Percentiles rank a stretch among this genome's conserved stretches.
phyloP scores from a whole-genome alignment of 2,329 filamentous ascomycete species.

The Zalaria obscura region DNA sequence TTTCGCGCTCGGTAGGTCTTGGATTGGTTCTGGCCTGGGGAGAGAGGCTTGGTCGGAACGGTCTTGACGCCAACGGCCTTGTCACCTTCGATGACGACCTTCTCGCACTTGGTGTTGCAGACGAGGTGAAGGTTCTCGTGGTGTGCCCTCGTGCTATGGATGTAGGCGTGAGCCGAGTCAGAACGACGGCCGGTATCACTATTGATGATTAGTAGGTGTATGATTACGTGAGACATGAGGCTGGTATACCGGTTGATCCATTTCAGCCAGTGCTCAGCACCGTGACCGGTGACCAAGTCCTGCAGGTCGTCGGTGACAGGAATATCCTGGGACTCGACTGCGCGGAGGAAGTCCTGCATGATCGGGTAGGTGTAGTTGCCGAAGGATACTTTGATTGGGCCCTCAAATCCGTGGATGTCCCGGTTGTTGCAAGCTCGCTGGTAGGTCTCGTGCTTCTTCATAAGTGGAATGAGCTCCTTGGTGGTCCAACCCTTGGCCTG shows the following conservation, averaged over 20 bases:
- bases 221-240: neutral
- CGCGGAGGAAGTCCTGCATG: slow-evolving; percentile 66
- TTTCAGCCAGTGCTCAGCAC: slow-evolving; percentile 72
- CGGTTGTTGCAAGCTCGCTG: slow-evolving; percentile 41
- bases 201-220: neutral
- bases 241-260: slow-evolving; percentile 54
- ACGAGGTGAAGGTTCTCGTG: slow-evolving; percentile 58
- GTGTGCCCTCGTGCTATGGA: slow-evolving; percentile 60
- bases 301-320: slow-evolving; percentile 57
- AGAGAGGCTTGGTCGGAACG: slow-evolving; percentile 55
- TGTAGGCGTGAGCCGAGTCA: slow-evolving; percentile 64
- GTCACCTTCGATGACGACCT: slow-evolving; percentile 59
- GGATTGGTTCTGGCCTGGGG: slow-evolving; percentile 35
- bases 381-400: slow-evolving; percentile 71
- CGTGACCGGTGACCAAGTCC: slow-evolving; percentile 39
- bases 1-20: slow-evolving; percentile 54
- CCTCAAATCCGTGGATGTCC: slow-evolving; percentile 62
- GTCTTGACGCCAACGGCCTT: slow-evolving; percentile 58
- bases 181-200: slow-evolving; percentile 52
- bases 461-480: slow-evolving; percentile 58
- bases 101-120: slow-evolving; percentile 66
- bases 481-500: slow-evolving; percentile 69
- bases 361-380: slow-evolving; percentile 71
- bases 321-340: slow-evolving; percentile 59
- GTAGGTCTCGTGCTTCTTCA: slow-evolving; percentile 72